A percentile compares a stretch with the other conserved stretches of the same genome.
Evolutionary conservation across 768 basidiomycete species (phyloP).

Genomic region (Rossbeevera mucosa): DNA sequence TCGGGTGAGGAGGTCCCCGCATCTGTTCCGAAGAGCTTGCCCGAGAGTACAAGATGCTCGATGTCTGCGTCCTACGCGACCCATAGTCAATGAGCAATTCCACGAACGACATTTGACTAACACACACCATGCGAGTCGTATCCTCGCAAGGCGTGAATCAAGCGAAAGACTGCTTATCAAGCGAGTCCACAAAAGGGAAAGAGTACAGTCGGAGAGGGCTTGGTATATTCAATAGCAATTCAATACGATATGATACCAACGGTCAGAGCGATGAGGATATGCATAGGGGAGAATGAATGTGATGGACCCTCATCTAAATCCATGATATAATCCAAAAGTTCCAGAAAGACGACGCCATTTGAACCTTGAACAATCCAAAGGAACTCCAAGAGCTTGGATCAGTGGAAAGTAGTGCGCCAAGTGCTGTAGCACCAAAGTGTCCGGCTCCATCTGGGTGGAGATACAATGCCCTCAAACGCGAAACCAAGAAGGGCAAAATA

Average conservation of each 20-base stretch:
- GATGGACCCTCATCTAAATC: not conserved
- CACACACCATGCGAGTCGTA: constrained; percentile 15
- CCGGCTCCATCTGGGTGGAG: constrained; percentile 21
- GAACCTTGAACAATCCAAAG: not conserved
- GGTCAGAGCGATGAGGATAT: not conserved
- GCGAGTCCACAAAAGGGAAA: not conserved
- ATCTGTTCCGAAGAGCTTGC: constrained; percentile 60
- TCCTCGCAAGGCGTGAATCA: not conserved
- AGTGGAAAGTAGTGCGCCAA: not conserved
- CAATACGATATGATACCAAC: not conserved
- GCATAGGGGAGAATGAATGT: not conserved
- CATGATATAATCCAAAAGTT: not conserved
- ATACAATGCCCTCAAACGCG: constrained; percentile 5
- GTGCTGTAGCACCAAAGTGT: constrained; percentile 8
- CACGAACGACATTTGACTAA: not conserved
- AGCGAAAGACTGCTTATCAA: constrained; percentile 13
- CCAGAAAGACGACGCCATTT: not conserved
- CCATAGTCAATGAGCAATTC: not conserved
- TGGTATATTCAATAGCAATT: not conserved
- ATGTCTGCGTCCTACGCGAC: constrained; percentile 42
- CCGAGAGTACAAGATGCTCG: constrained; percentile 72
- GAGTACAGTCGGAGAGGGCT: not conserved
- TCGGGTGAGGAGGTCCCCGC: constrained; percentile 58
- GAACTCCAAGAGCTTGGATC: not conserved
- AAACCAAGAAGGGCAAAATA: constrained; percentile 1